Evolutionary conservation across 768 basidiomycete genomes (phyloP), one percentile per base, ranked within the genome.

Genomic region (Termitomyces sp.): DNA sequence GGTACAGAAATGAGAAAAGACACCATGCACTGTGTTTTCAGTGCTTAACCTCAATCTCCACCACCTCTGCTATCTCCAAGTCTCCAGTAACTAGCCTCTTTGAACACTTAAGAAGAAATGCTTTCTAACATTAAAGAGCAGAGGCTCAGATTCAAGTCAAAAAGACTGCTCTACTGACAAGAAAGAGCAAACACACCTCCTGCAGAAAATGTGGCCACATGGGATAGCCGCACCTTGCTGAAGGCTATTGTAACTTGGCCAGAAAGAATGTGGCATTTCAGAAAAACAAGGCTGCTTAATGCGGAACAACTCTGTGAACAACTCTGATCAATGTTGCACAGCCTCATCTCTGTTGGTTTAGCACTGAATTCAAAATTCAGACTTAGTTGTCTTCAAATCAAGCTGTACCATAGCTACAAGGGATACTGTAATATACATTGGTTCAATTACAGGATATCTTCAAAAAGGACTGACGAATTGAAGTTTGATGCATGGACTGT

Each of bases 181-280:
- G 4, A 28, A 33, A 24, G 33, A 57, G 42, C 48, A 22, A 51
- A 53, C 86, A 68, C 66, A 88, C 88, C 73, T 69, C 66, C 75
- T 75, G 68, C 88, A 90, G 74, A 90, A 90, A 37, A 88, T 80
- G 70, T 90, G 87, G 39, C 89, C 89, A 65, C 89, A 92, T 31
- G 84, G 80, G 60, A 91, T 89, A 13, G 82, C 85, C 9, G n/a
- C 28, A 16, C 54, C 26, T 41, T 34, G 20, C 26, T 29, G 39
- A 29, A 54, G 44, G 55, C 48, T 41, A 12, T 41, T 49, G 16
- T 56, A 47, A 22, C 18, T 39, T 37, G 36, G 44, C 7, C 50
- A 51, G 33, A 22, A n/a, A 36, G 33, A 42, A 16, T 33, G 20
- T 29, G 22, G 29, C 52, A 41, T 31, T 41, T 31, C 20, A 33